These are phyloP conservation scores for Przewalskia tangutica DNA, from an alignment of 257 asterid species.

Conservation along the genomic window DNA sequence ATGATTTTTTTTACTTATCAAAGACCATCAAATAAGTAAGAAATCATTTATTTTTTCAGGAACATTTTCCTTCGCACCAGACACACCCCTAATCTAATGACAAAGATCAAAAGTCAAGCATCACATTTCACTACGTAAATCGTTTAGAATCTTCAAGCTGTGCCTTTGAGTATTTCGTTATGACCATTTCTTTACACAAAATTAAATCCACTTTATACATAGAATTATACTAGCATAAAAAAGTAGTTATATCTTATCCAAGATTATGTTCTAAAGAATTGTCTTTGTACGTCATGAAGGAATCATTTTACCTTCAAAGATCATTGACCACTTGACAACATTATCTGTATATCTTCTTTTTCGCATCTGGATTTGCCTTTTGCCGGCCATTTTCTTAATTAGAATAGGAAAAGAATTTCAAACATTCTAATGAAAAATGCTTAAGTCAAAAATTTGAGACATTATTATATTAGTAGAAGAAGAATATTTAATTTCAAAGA, in stretches of 20 bases:
- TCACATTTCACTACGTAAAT: not conserved
- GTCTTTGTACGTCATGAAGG: not conserved
- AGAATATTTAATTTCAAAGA: not conserved
- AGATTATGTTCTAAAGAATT: constrained; percentile 4
- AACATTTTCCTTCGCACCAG: not conserved
- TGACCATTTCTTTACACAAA: not conserved
- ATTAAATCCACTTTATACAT: not conserved
- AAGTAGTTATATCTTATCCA: not conserved
- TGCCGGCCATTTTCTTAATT: constrained; percentile 1
- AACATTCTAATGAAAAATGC: not conserved
- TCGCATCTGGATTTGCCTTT: not conserved
- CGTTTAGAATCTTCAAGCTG: not conserved
- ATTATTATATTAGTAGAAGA: not conserved
- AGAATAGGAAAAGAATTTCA: not conserved
- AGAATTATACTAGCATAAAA: not conserved
- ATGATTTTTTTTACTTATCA: not conserved
- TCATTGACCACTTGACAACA: constrained; percentile 5
- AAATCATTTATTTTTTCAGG: not conserved
- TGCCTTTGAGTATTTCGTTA: not conserved
- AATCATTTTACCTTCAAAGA: not conserved
- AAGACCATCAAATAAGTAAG: not conserved
- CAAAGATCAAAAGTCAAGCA: not conserved
- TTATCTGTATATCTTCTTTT: not conserved
- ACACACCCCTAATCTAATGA: not conserved
- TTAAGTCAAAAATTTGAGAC: not conserved